Conservation (phyloP, 805 yeast species). For the Starmerella asiatica region DNA sequence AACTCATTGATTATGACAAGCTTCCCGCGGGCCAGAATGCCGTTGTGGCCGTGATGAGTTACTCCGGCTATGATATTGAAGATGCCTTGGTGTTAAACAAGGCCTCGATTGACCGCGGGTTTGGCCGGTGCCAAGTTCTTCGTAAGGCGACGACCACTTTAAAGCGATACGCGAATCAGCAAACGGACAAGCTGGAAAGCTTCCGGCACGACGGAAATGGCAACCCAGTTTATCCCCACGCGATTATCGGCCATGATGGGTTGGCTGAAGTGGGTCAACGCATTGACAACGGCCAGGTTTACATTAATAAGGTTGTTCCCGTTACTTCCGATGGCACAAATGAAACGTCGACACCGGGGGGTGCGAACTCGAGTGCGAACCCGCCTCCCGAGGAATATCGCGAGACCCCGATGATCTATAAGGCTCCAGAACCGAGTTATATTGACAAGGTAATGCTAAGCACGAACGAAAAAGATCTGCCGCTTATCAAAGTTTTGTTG, state of each 20-base stretch:
- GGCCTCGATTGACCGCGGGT: conserved; percentile 88
- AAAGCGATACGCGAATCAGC: conserved; percentile 86
- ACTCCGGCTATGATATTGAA: conserved; percentile 97
- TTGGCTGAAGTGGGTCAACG: conserved; percentile 89
- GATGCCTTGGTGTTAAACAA: conserved; percentile 94
- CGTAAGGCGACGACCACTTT: conserved; percentile 80
- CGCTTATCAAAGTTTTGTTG: conserved; percentile 76
- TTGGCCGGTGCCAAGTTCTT: conserved; percentile 93
- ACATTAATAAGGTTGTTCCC: conserved; percentile 86
- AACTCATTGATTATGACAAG: conserved; percentile 86
- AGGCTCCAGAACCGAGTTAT: conserved; percentile 91
- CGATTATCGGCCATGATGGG: conserved; percentile 84
- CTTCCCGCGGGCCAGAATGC: conserved; percentile 99
- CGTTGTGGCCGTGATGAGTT: conserved; percentile 97
- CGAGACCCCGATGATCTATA: conserved; percentile 81
- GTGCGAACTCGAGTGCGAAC: conserved; percentile 13
- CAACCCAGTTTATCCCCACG: conserved; percentile 69
- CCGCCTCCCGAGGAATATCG: conserved; percentile 42
- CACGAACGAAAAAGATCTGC: conserved; percentile 88
- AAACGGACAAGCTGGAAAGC: conserved; percentile 83
- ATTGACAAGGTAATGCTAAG: conserved; percentile 97
- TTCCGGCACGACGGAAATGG: conserved; percentile 52
- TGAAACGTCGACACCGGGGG: conserved; percentile 31
- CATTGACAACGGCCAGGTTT: conserved; percentile 86
- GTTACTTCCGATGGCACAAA: conserved; percentile 48